A percentile compares a stretch with the other conserved stretches of the same genome.
These are phyloP conservation scores for Pisolithus sp. DNA, from an alignment of 768 basidiomycete species.

Conservation along the genomic window DNA sequence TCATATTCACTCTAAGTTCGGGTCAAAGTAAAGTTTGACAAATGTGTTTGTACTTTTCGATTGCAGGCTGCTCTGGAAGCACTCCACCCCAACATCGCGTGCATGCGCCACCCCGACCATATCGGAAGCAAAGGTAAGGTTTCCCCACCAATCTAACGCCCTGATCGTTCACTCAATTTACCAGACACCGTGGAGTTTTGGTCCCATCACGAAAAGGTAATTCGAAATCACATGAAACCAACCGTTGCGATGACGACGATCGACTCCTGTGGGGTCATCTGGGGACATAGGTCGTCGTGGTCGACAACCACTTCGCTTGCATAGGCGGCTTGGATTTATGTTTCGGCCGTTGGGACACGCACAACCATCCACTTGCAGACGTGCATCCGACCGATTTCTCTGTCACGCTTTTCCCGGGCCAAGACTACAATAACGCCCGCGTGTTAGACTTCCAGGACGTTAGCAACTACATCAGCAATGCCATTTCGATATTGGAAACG, in stretches of 20 bases:
- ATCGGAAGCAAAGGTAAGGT: constrained; percentile 64
- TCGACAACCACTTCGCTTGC: constrained; percentile 81
- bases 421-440: constrained; percentile 92
- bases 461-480: constrained; percentile 65
- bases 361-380: constrained; percentile 85
- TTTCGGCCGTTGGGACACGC: constrained; percentile 96
- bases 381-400: constrained; percentile 83
- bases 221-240: not conserved
- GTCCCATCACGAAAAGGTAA: constrained; percentile 85
- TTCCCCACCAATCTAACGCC: not conserved
- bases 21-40: too few species aligned
- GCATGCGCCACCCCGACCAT: constrained; percentile 88
- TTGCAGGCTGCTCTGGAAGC: constrained; percentile 65
- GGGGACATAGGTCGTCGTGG: constrained; percentile 68
- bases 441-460: constrained; percentile 83
- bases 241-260: too few species aligned
- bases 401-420: constrained; percentile 83
- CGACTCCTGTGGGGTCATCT: too few species aligned
- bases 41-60: not conserved
- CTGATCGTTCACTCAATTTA: too few species aligned
- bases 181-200: constrained; percentile 77
- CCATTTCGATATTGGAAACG: constrained; percentile 59
- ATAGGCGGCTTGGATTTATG: constrained; percentile 95
- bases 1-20: not conserved
- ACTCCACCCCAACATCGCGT: constrained; percentile 81